These are phyloP conservation scores for Larix kaempferi DNA, from an alignment of 75 land plant genomes.

Conservation along the genomic window DNA sequence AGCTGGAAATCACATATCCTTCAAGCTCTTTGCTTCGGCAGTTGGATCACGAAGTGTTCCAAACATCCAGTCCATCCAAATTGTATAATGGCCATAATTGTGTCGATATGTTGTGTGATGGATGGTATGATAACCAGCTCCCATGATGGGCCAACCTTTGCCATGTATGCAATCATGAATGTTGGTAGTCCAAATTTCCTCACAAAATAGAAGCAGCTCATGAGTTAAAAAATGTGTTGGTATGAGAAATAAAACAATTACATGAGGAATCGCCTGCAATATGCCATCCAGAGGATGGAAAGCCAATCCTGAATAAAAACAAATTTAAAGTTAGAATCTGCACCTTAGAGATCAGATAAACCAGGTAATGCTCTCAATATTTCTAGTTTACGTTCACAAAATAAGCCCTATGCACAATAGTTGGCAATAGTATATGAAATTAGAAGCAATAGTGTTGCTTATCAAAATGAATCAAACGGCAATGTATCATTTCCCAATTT, in stretches of 20 bases:
- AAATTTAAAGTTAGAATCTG: not conserved
- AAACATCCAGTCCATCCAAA: constrained; percentile 95
- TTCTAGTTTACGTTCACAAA: not conserved
- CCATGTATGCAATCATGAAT: constrained; percentile 94
- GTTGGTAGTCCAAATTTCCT: constrained; percentile 91
- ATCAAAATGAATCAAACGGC: not conserved
- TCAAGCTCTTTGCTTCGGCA: not conserved
- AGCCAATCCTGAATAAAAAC: constrained; percentile 64
- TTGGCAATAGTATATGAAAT: too few species aligned
- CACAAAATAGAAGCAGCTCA: constrained; percentile 61
- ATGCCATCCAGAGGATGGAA: constrained; percentile 73
- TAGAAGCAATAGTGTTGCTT: not conserved
- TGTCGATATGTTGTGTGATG: constrained; percentile 94
- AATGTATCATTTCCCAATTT: not conserved
- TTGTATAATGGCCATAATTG: constrained; percentile 84
- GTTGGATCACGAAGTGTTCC: constrained; percentile 53
- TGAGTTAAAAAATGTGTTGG: constrained; percentile 82
- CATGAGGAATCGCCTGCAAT: constrained; percentile 47
- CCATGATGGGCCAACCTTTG: constrained; percentile 89
- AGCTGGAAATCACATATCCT: not conserved
- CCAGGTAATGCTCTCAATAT: not conserved
- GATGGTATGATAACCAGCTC: constrained; percentile 94
- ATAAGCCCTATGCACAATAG: not conserved
- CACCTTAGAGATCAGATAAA: not conserved
- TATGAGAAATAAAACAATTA: constrained; percentile 69